Evolutionary conservation across 164 flowering plant genomes (phyloP).

Genomic region (Umbilicus rupestris): DNA sequence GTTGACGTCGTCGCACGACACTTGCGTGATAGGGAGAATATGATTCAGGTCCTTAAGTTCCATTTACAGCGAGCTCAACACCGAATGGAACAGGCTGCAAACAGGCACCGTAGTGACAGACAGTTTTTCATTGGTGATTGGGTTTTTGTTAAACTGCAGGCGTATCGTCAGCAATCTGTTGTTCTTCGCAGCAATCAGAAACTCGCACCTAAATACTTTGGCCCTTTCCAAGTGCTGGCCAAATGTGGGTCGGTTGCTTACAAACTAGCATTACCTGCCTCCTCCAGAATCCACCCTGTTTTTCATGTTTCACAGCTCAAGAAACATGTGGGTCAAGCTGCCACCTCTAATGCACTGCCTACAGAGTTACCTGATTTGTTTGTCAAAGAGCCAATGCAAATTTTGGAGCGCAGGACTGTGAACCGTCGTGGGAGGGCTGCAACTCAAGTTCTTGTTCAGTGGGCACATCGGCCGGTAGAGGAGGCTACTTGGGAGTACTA

Average conservation of each 20-base stretch:
- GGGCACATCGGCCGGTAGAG: neutral
- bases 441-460: neutral
- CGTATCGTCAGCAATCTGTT: neutral
- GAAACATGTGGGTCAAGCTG: neutral
- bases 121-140: neutral
- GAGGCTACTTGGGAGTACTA: neutral
- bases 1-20: neutral
- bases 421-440: neutral
- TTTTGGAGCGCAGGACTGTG: neutral
- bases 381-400: neutral
- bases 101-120: neutral
- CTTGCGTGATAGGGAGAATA: neutral
- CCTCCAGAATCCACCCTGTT: neutral
- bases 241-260: neutral
- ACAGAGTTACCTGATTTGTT: neutral
- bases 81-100: neutral
- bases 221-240: neutral
- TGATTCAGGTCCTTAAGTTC: neutral
- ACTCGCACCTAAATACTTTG: neutral
- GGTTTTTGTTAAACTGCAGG: conserved; percentile 5
- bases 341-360: neutral
- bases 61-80: neutral
- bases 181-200: neutral
- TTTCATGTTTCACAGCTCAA: neutral
- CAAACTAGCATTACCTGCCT: neutral